Percentiles rank a stretch among this genome's conserved stretches.
Conservation (phyloP, 352 stramenopile genomes). For the Aphanomyces euteiches region DNA sequence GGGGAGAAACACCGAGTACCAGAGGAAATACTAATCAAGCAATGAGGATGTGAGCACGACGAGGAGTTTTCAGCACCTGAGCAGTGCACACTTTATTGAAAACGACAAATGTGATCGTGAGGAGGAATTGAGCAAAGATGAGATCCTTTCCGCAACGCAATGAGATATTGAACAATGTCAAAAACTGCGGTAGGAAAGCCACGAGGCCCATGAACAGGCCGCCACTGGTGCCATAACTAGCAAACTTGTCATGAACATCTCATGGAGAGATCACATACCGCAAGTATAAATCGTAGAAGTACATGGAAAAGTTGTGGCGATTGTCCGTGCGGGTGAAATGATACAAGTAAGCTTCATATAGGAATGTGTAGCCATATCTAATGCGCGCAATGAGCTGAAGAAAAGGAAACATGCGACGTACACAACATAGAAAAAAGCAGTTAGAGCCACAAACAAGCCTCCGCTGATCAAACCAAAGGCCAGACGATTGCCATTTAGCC, state of each 20-base stretch:
- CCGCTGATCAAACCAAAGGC: conserved; percentile 88
- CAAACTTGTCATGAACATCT: neutral
- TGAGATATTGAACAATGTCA: conserved; percentile 70
- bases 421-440: conserved; percentile 75
- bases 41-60: conserved; percentile 40
- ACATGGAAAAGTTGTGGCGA: conserved; percentile 99
- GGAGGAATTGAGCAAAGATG: conserved; percentile 91
- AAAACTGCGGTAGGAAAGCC: conserved; percentile 82
- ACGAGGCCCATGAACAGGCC: conserved; percentile 73
- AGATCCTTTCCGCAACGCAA: conserved; percentile 79
- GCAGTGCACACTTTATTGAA: conserved; percentile 95
- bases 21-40: conserved; percentile 96
- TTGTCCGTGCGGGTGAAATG: conserved; percentile 98
- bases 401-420: conserved; percentile 40
- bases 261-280: conserved; percentile 38
- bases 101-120: conserved; percentile 99
- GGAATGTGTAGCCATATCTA: conserved; percentile 89
- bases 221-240: conserved; percentile 72
- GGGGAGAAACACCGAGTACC: conserved; percentile 93
- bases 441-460: conserved; percentile 80
- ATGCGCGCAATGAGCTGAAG: neutral
- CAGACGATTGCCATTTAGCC: conserved; percentile 71
- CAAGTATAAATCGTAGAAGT: conserved; percentile 99
- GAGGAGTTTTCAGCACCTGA: conserved; percentile 45
- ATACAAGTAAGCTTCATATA: conserved; percentile 97